These are phyloP conservation scores for Crocinoboletus sp. DNA, from an alignment of 1,284 basidiomycete species.

Conservation along the genomic window DNA sequence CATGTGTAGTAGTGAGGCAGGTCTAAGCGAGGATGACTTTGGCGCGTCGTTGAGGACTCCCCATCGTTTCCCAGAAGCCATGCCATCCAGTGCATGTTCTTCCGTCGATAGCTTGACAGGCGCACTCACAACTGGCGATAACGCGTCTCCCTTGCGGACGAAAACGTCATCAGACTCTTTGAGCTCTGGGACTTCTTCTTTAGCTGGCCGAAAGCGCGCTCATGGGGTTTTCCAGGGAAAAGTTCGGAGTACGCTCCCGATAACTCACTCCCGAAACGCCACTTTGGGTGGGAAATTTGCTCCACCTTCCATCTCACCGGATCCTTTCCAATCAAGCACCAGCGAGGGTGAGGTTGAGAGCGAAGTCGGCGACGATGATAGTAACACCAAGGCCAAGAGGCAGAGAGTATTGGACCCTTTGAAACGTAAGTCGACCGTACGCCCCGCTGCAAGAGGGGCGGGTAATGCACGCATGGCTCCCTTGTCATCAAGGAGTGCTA, in stretches of 20 bases:
- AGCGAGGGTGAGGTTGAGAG: slow-evolving; percentile 24
- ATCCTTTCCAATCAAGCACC: slow-evolving; percentile 19
- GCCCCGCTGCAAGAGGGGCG: slow-evolving; percentile 18
- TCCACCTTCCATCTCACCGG: slow-evolving; percentile 3
- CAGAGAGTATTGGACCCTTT: slow-evolving; percentile 28
- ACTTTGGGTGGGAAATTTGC: slow-evolving; percentile 27
- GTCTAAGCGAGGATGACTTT: slow-evolving; percentile 47
- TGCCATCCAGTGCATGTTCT: slow-evolving; percentile 34
- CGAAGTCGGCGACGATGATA: slow-evolving; percentile 7
- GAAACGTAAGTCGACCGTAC: slow-evolving; percentile 29
- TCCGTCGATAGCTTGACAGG: slow-evolving; percentile 39
- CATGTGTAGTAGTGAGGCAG: slow-evolving; percentile 26
- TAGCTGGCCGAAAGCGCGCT: slow-evolving; percentile 35
- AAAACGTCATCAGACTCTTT: slow-evolving; percentile 42
- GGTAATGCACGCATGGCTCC: slow-evolving; percentile 14
- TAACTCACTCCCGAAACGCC: slow-evolving; percentile 18
- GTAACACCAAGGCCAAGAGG: slow-evolving; percentile 19
- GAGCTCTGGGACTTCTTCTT: slow-evolving; percentile 35
- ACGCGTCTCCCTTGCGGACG: slow-evolving; percentile 42
- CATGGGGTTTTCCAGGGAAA: slow-evolving; percentile 12
- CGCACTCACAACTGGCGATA: slow-evolving; percentile 42
- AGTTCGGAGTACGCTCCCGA: neutral
- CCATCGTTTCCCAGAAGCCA: slow-evolving; percentile 25
- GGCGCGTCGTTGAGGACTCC: slow-evolving; percentile 65
- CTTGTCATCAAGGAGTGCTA: slow-evolving; percentile 11